These are phyloP conservation scores for Trichosporon asahii DNA, from an alignment of 1,284 basidiomycete genomes.

Conservation along the genomic window DNA sequence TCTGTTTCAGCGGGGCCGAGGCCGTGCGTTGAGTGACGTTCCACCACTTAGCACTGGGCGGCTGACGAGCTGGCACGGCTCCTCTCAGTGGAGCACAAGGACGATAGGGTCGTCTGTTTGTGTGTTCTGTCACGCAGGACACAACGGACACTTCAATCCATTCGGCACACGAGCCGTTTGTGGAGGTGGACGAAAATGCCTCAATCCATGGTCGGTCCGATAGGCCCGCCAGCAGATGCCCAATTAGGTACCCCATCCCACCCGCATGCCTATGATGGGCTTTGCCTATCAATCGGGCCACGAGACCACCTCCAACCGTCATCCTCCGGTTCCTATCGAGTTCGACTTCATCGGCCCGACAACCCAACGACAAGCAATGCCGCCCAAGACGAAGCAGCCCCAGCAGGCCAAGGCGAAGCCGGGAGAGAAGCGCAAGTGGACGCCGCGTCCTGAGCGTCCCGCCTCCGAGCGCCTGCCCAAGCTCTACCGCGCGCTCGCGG, in stretches of 20 bases:
- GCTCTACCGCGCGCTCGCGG: conserved; percentile 71
- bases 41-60: too few relatives aligned
- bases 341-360: not conserved
- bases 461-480: conserved; percentile 63
- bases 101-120: not conserved
- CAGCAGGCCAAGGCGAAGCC: not conserved
- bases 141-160: not conserved
- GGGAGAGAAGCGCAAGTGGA: conserved; percentile 23
- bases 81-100: not conserved
- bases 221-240: not conserved
- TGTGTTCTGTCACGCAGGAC: not conserved
- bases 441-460: conserved; percentile 58
- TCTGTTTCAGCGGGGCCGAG: not conserved
- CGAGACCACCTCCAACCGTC: not conserved
- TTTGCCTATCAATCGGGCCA: not conserved
- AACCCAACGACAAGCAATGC: not conserved
- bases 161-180: not conserved
- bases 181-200: not conserved
- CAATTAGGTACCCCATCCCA: not conserved
- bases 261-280: not conserved
- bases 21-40: not conserved
- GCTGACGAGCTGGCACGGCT: not conserved
- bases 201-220: not conserved
- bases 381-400: not conserved
- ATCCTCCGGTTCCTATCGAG: not conserved